phyloP scores from a whole-genome alignment of 192 early-diverging fungal species.

The Dissophora ornata region DNA sequence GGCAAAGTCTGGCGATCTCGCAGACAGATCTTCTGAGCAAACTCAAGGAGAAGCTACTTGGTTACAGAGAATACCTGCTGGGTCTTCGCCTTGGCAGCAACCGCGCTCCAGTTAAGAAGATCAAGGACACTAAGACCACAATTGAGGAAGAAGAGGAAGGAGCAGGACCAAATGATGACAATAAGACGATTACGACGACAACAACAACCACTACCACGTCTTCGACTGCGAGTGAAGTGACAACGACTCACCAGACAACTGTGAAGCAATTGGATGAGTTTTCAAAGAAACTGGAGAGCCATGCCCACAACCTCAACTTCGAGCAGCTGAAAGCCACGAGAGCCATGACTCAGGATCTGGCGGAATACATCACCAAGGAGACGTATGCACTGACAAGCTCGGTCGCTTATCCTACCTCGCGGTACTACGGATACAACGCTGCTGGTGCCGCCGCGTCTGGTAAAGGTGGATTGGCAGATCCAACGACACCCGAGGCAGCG shows the following conservation, averaged over 20 bases:
- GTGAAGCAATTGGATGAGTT: constrained; percentile 43
- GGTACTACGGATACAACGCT: constrained; percentile 51
- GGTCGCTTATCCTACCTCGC: constrained; percentile 44
- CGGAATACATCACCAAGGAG: constrained; percentile 54
- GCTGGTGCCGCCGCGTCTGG: constrained; percentile 31
- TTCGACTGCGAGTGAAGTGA: no score
- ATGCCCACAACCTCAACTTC: constrained; percentile 40
- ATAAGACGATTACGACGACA: not conserved
- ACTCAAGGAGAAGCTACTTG: constrained; percentile 28
- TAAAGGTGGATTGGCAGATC: constrained; percentile 29
- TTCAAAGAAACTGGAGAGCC: constrained; percentile 31
- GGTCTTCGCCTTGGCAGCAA: constrained; percentile 36
- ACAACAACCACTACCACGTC: not conserved
- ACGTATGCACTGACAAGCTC: constrained; percentile 42
- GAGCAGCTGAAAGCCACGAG: constrained; percentile 47
- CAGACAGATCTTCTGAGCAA: constrained; percentile 38
- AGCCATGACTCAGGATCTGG: constrained; percentile 42
- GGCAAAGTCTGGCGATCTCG: constrained; percentile 28
- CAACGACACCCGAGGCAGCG: constrained; percentile 37
- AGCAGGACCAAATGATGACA: not conserved
- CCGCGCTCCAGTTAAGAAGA: constrained; percentile 23
- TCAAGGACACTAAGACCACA: constrained; percentile 28
- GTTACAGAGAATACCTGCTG: constrained; percentile 39
- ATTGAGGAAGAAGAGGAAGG: constrained; percentile 34
- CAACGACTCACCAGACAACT: constrained; percentile 10